A percentile compares a stretch with the other conserved stretches of the same genome.
These are phyloP conservation scores for Posidonia australis DNA, from an alignment of 106 monocot genomes.

Conservation along the genomic window DNA sequence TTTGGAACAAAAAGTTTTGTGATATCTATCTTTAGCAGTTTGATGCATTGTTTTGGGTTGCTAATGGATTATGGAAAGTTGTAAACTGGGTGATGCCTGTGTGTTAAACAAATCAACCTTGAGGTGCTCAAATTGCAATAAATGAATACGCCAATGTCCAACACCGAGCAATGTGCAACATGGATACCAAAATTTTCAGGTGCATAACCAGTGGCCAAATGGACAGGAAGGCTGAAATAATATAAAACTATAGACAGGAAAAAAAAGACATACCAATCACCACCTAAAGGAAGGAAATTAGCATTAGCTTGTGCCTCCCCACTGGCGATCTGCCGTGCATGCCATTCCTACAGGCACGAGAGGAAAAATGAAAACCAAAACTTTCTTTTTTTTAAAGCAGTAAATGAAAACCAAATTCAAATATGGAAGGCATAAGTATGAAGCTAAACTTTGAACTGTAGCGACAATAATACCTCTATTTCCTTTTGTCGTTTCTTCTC, in stretches of 20 bases:
- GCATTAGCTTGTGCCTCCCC: conserved; percentile 94
- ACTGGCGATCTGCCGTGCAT: conserved; percentile 58
- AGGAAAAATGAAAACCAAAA: not conserved
- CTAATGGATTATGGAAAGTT: not conserved
- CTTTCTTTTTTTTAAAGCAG: no score
- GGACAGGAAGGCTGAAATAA: not conserved
- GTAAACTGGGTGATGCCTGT: not conserved
- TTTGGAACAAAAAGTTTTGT: not conserved
- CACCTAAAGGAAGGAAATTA: conserved; percentile 87
- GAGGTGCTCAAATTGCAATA: no score
- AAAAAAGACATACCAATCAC: conserved; percentile 61
- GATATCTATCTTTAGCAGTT: not conserved
- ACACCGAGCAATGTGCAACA: no score
- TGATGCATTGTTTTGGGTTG: not conserved
- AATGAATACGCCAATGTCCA: no score
- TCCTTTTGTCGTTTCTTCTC: conserved; percentile 87
- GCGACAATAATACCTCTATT: conserved; percentile 51
- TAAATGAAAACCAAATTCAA: not conserved
- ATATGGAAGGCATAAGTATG: not conserved
- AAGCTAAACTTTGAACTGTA: conserved; percentile 1
- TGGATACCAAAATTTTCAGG: no score
- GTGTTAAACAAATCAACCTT: no score
- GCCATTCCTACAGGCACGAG: conserved; percentile 54
- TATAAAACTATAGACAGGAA: not conserved
- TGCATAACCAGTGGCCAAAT: not conserved